Evolutionary conservation across 164 flowering plant species (phyloP), one percentile per base, ranked within the genome.

Genomic region (Tetrastigma voinierianum): DNA sequence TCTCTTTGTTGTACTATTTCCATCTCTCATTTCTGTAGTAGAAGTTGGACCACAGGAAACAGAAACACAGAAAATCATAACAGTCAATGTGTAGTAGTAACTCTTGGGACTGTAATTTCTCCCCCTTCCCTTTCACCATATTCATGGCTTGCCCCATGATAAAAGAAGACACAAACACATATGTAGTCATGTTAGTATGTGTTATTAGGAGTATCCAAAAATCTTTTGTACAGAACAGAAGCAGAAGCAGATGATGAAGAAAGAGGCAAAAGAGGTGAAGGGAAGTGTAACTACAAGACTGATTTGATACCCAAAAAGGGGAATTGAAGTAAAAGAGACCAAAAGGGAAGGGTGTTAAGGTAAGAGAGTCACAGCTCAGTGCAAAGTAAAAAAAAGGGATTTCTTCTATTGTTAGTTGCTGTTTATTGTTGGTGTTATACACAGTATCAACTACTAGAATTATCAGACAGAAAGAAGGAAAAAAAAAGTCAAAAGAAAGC

Each of bases 21-120:
- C 57, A 45, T 66, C 47, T 65, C 61, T 49, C 13, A 32, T 67
- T 25, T 66, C 66, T 64, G 68, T 76, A 72, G 71, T 65, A 56
- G 20, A 71, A 55, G 20, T 58, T 62, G 72, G 73, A 72, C 81
- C 78, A 78, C 77, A 77, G 72, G 57, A 25, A 9, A 60, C 65
- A 46, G 47, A 61, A 57, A 40, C 25, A 46, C 23, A 25, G 10
- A 32, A 43, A 2, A 57, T 57, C 46, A 57, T 15, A 55, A 44
- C 20, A 65, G 20, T 18, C 59, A 49, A 62, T 67, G 67, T 66
- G 70, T 52, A 67, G 66, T 56, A 59, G 75, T 60, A 76, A 61
- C 57, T 59, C 17, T 54, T 46, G 32, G 21, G n/a, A 53, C 69
- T 74, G 74, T 62, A 74, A 74, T 67, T 62, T 66, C 69, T 52